phyloP scores from a whole-genome alignment of 2,329 filamentous ascomycete genomes.

The Metarhizium brunneum region DNA sequence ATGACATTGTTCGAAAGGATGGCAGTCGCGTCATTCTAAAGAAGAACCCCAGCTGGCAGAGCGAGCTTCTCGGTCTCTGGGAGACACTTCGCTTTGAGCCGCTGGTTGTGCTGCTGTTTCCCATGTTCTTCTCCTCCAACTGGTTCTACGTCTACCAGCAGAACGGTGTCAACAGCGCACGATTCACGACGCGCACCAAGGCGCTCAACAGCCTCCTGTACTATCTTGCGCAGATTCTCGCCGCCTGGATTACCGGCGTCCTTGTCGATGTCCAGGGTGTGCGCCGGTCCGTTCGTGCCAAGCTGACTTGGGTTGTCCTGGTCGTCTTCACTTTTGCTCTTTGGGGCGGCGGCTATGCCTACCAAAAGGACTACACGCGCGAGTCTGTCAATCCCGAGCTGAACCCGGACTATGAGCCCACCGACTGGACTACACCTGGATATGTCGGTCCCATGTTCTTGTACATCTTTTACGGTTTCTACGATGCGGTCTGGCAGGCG shows the following conservation, averaged over 20 bases:
- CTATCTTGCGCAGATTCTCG: constrained; percentile 48
- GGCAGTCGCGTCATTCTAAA: constrained; percentile 75
- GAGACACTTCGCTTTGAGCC: constrained; percentile 62
- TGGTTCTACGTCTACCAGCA: constrained; percentile 52
- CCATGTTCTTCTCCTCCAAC: constrained; percentile 46
- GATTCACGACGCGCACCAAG: constrained; percentile 46
- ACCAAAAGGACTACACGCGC: constrained; percentile 50
- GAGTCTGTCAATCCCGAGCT: constrained; percentile 16
- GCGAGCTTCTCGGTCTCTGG: constrained; percentile 67
- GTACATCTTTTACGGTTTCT: constrained; percentile 86
- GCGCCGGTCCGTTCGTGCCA: constrained; percentile 64
- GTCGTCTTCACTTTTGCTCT: constrained; percentile 64
- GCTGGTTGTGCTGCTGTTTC: constrained; percentile 56
- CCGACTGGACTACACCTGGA: constrained; percentile 58
- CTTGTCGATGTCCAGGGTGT: constrained; percentile 58
- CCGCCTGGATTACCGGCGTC: constrained; percentile 37
- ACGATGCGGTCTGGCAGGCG: constrained; percentile 85
- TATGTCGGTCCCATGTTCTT: constrained; percentile 70
- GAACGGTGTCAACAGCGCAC: constrained; percentile 43
- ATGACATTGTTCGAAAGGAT: constrained; percentile 64
- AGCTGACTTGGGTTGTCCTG: constrained; percentile 54
- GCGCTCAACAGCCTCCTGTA: constrained; percentile 45
- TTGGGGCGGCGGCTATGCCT: constrained; percentile 78
- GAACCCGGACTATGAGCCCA: constrained; percentile 13
- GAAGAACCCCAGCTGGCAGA: constrained; percentile 82